These are phyloP conservation scores for Hirsutella minnesotensis DNA, from an alignment of 2,329 filamentous ascomycete genomes.

Conservation along the genomic window DNA sequence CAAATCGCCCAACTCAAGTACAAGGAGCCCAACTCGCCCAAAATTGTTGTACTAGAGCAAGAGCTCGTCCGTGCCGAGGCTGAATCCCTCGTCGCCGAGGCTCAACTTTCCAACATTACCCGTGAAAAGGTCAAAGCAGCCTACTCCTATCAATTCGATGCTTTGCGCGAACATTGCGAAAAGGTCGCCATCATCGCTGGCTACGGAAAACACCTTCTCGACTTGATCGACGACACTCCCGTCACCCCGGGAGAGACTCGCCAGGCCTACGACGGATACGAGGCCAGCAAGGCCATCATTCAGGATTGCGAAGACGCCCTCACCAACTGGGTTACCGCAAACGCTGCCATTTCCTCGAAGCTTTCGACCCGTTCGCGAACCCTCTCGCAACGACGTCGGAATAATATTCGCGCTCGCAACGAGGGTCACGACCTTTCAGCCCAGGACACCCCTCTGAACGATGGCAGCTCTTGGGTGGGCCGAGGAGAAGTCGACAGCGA, in stretches of 20 bases:
- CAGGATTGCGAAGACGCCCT: conserved; percentile 97
- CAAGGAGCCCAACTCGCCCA: conserved; percentile 97
- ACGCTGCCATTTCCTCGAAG: conserved; percentile 77
- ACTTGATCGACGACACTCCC: conserved; percentile 90
- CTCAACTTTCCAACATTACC: conserved; percentile 97
- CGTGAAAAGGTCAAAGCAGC: conserved; percentile 98
- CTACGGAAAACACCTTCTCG: conserved; percentile 95
- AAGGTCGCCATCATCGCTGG: conserved; percentile 97
- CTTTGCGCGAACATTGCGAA: conserved; percentile 91
- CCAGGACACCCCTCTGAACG: conserved; percentile 70
- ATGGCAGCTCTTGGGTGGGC: conserved; percentile 75
- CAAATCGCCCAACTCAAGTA: conserved; percentile 98
- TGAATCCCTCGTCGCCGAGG: conserved; percentile 96
- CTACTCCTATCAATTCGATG: conserved; percentile 97
- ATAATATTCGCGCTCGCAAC: conserved; percentile 54
- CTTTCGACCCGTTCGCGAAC: conserved; percentile 80
- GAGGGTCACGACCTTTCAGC: conserved; percentile 69
- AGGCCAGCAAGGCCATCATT: conserved; percentile 96
- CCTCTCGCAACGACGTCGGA: conserved; percentile 72
- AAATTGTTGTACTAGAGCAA: conserved; percentile 95
- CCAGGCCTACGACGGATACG: conserved; percentile 92
- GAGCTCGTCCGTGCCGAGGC: conserved; percentile 97
- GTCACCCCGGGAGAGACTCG: conserved; percentile 96
- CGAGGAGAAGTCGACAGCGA: conserved; percentile 54
- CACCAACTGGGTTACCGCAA: conserved; percentile 91